Conservation (phyloP, 768 basidiomycete species). For the Lactarius hatsudake region DNA sequence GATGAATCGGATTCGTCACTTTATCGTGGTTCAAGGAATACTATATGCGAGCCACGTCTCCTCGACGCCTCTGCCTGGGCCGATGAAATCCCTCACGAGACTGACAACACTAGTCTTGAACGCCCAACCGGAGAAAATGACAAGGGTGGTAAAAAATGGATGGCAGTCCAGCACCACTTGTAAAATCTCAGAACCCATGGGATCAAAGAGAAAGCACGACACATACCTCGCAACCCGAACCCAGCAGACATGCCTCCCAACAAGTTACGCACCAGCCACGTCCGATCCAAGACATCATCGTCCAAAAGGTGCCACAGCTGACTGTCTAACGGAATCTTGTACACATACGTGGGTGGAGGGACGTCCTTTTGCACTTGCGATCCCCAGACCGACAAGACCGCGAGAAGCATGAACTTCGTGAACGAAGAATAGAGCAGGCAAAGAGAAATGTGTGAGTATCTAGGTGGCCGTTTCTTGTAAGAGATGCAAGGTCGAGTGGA, state of each 20-base stretch:
- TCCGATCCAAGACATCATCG: constrained; percentile 72
- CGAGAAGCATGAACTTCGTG: constrained; percentile 80
- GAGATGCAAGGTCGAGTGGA: background rate
- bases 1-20: background rate
- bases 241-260: constrained; percentile 86
- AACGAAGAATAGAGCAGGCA: constrained; percentile 80
- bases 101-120: constrained; percentile 62
- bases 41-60: constrained; percentile 81
- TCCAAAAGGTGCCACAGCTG: constrained; percentile 55
- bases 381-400: constrained; percentile 77
- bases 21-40: constrained; percentile 49
- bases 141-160: constrained; percentile 69
- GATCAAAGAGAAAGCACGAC: background rate
- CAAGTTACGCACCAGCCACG: constrained; percentile 81
- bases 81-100: constrained; percentile 67
- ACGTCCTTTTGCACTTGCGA: constrained; percentile 39
- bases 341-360: constrained; percentile 27
- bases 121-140: constrained; percentile 72
- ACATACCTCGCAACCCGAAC: constrained; percentile 75
- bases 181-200: background rate
- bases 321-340: constrained; percentile 33
- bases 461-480: constrained; percentile 30
- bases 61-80: constrained; percentile 51
- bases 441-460: constrained; percentile 74
- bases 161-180: constrained; percentile 76